A percentile compares a stretch with the other conserved stretches of the same genome.
phyloP scores from a whole-genome alignment of 129 eudicot genomes.

The Sambucus nigra region DNA sequence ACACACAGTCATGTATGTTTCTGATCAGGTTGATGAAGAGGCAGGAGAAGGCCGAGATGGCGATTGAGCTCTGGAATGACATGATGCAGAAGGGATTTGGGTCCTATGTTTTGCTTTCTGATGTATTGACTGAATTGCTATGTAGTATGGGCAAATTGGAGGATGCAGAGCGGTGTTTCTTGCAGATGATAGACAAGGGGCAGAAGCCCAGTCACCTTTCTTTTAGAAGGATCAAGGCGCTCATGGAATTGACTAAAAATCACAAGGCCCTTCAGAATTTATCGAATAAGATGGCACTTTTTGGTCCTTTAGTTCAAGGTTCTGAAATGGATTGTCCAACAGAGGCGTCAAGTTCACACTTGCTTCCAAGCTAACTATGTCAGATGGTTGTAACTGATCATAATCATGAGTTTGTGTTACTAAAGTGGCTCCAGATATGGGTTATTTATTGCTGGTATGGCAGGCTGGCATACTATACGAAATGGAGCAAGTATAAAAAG shows the following conservation, averaged over 20 bases:
- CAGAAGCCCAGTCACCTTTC: slow-evolving; percentile 48
- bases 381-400: no score
- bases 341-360: background rate
- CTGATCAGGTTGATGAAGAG: slow-evolving; percentile 39
- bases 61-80: slow-evolving; percentile 58
- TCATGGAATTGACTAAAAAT: slow-evolving; percentile 54
- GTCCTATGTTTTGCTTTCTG: slow-evolving; percentile 43
- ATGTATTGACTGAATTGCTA: slow-evolving; percentile 50
- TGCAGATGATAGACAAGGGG: slow-evolving; percentile 61
- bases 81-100: slow-evolving; percentile 62
- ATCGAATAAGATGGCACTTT: slow-evolving; percentile 39
- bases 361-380: background rate
- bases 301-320: slow-evolving; percentile 21
- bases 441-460: no score
- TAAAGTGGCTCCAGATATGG: no score
- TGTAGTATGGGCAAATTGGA: slow-evolving; percentile 45
- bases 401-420: no score
- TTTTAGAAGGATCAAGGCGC: slow-evolving; percentile 56
- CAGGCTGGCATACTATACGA: no score
- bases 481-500: no score
- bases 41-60: slow-evolving; percentile 53
- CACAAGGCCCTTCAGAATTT: slow-evolving; percentile 32
- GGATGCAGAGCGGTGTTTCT: slow-evolving; percentile 54
- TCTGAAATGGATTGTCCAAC: background rate
- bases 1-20: slow-evolving; percentile 61